Conservation (phyloP, 1,284 basidiomycete genomes). For the Trametes versicolor region DNA sequence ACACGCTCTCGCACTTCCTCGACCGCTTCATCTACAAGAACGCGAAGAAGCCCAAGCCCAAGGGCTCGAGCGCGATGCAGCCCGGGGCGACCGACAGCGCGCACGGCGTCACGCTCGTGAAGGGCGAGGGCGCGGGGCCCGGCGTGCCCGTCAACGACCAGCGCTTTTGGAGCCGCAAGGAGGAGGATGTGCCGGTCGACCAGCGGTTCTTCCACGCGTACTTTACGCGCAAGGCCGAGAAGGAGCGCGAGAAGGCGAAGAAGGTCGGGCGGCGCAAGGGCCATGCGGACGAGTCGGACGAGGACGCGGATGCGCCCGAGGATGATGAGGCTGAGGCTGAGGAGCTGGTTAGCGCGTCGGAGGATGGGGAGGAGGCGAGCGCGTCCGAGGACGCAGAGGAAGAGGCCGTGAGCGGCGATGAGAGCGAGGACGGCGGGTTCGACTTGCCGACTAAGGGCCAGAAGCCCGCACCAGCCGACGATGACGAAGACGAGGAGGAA, state of each 20-base stretch:
- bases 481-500: constrained; percentile 48
- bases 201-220: constrained; percentile 81
- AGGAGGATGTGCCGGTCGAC: constrained; percentile 87
- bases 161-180: constrained; percentile 79
- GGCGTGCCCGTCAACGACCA: constrained; percentile 79
- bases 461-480: constrained; percentile 51
- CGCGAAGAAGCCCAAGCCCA: constrained; percentile 84
- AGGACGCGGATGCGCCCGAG: constrained; percentile 33
- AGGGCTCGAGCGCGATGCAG: constrained; percentile 94
- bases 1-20: constrained; percentile 81
- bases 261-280: constrained; percentile 57
- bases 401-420: constrained; percentile 25
- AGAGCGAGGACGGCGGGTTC: constrained; percentile 43
- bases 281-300: constrained; percentile 42
- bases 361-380: constrained; percentile 35
- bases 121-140: constrained; percentile 63
- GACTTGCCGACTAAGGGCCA: constrained; percentile 49
- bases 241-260: constrained; percentile 57
- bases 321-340: constrained; percentile 43
- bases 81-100: constrained; percentile 77
- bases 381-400: constrained; percentile 45
- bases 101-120: constrained; percentile 74
- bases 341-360: constrained; percentile 35
- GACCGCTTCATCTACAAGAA: constrained; percentile 91
- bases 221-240: constrained; percentile 70